These are phyloP conservation scores for Babesia bovis DNA, from an alignment of 169 alveolate genomes.

Conservation along the genomic window DNA sequence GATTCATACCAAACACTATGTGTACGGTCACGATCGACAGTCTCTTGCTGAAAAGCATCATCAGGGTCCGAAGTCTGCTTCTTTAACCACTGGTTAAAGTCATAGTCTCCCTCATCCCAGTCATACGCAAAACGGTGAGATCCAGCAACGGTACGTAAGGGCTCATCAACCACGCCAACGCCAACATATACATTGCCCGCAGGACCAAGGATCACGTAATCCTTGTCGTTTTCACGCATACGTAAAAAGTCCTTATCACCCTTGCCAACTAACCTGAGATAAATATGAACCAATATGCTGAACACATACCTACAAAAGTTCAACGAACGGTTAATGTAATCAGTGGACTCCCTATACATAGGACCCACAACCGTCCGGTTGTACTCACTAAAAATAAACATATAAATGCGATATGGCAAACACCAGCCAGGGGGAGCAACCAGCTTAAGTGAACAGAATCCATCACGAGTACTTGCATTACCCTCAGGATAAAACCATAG, in stretches of 20 bases:
- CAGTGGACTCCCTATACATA: slow-evolving; percentile 77
- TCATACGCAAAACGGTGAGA: slow-evolving; percentile 70
- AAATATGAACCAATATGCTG: not conserved
- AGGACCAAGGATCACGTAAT: slow-evolving; percentile 82
- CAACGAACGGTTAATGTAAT: slow-evolving; percentile 71
- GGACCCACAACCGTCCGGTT: slow-evolving; percentile 73
- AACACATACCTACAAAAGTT: slow-evolving; percentile 65
- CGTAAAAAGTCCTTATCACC: slow-evolving; percentile 41
- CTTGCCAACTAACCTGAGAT: slow-evolving; percentile 36
- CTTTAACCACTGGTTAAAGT: slow-evolving; percentile 81
- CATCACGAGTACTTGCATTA: slow-evolving; percentile 72
- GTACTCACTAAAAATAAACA: slow-evolving; percentile 79
- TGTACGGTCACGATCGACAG: slow-evolving; percentile 70
- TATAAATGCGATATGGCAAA: slow-evolving; percentile 75
- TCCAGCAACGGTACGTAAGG: slow-evolving; percentile 19
- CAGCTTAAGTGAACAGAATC: slow-evolving; percentile 77
- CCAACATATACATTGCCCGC: slow-evolving; percentile 83
- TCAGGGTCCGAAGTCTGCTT: slow-evolving; percentile 83
- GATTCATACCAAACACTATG: slow-evolving; percentile 80
- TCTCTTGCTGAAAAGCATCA: slow-evolving; percentile 53
- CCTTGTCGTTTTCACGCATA: slow-evolving; percentile 68
- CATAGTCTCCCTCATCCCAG: slow-evolving; percentile 86
- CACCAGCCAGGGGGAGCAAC: slow-evolving; percentile 83
- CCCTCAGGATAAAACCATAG: slow-evolving; percentile 87
- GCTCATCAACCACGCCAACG: slow-evolving; percentile 81